These are phyloP conservation scores for Wickerhamiella sorbophila DNA, from an alignment of 805 yeast species.

Conservation along the genomic window DNA sequence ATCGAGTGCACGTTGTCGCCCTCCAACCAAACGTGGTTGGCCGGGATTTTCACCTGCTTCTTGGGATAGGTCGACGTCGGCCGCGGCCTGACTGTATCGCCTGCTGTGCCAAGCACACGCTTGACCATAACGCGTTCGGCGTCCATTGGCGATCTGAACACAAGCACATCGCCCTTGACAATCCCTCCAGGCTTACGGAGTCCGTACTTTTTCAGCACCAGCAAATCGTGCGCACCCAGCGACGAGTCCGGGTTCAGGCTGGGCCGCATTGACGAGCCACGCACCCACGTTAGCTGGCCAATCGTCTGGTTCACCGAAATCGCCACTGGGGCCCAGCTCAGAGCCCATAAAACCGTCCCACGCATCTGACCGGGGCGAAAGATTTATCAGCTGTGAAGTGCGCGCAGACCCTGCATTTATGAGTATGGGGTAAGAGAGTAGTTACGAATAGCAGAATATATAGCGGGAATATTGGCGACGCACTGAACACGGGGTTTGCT, in stretches of 20 bases:
- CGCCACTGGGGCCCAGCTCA: slow-evolving; percentile 71
- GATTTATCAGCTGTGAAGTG: background rate
- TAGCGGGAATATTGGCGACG: too few relatives aligned
- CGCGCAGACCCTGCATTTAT: too few relatives aligned
- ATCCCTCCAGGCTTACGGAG: slow-evolving; percentile 35
- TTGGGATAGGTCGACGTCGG: slow-evolving; percentile 38
- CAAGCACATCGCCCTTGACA: slow-evolving; percentile 53
- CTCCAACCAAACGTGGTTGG: slow-evolving; percentile 85
- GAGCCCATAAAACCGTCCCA: slow-evolving; percentile 23
- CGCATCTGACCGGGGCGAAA: slow-evolving; percentile 1
- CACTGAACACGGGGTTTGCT: too few relatives aligned
- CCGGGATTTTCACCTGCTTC: slow-evolving; percentile 45
- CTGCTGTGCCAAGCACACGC: slow-evolving; percentile 61
- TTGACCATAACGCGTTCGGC: slow-evolving; percentile 67
- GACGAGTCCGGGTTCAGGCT: slow-evolving; percentile 56
- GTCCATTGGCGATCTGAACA: slow-evolving; percentile 67
- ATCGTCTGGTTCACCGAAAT: slow-evolving; percentile 56
- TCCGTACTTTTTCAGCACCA: slow-evolving; percentile 53
- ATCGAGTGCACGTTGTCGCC: slow-evolving; percentile 73
- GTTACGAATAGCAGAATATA: too few relatives aligned
- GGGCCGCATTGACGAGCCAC: slow-evolving; percentile 82
- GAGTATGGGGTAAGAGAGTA: too few relatives aligned
- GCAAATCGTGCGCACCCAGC: slow-evolving; percentile 30
- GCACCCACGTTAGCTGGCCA: slow-evolving; percentile 55
- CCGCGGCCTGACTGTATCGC: slow-evolving; percentile 51